Base-by-base conservation (phyloP, 768 basidiomycete genomes). In the Hydnomerulius pinastri region DNA sequence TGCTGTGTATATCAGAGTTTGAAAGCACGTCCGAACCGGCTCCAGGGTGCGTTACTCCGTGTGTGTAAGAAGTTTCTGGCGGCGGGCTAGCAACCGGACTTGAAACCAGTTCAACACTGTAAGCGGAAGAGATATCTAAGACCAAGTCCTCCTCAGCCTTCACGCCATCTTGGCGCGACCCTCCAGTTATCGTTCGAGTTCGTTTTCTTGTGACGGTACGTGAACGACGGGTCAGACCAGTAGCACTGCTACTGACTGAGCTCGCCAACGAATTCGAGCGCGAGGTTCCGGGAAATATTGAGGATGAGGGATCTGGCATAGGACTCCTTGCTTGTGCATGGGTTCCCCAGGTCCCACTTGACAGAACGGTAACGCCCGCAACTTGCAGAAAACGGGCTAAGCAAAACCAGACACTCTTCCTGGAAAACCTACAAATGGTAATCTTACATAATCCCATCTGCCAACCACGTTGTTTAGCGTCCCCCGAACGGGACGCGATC, bases 161-260 rank as follows among this genome's bases (percentile, higher is more conserved):
- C 29, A 42, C 32, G 20, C 58, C 60, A 46, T 71, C 67, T 51
- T 36, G 46, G 51, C 39, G 51, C 53, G 54, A 67, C 56, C 46
- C 54, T 48, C 39, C 68, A 63, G 76, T 78, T 47, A 78, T 67
- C 20, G 83, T 81, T 62, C 65, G 73, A 44, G 80, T 81, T 67
- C 83, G 79, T 54, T 77, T 71, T 60, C 80, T 72, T 37, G 75
- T 77, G 52, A 78, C 69, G n/a, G 79, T 67, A 37, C 67, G 65
- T 21, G 69, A 69, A 40, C 80, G 77, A 55, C 83, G 79, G 28
- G 74, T 63, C 40, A 85, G 77, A 58, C 77, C 78, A 23, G 72
- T 68, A 4, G 71, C 73, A 59, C 79, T 82, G 47, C 68, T 72
- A 51, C 75, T 68, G 64, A 77, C 78, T 17, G 77, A 67, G 50